phyloP scores from a whole-genome alignment of 2,329 filamentous ascomycete species.

The Dothidotthia symphoricarpi region DNA sequence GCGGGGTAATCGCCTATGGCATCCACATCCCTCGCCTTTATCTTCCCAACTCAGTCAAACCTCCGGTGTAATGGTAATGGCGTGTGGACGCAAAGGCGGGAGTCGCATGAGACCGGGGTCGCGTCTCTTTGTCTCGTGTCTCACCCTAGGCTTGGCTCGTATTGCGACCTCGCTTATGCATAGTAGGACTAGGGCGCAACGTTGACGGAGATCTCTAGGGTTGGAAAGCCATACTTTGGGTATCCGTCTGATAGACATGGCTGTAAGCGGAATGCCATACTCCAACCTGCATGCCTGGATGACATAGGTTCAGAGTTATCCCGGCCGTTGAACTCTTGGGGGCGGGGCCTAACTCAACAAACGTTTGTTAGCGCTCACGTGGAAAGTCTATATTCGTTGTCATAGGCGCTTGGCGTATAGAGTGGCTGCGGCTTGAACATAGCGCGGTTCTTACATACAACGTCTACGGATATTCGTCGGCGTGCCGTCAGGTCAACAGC shows the following conservation, averaged over 20 bases:
- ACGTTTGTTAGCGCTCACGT: not conserved
- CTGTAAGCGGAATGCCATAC: too few relatives aligned
- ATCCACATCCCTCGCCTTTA: constrained; percentile 11
- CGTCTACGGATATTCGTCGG: too few relatives aligned
- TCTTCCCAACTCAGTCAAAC: constrained; percentile 8
- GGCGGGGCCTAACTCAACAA: not conserved
- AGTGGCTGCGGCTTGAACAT: too few relatives aligned
- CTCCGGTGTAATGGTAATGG: constrained; percentile 5
- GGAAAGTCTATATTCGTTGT: too few relatives aligned
- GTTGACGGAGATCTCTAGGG: not conserved
- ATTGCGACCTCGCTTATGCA: not conserved
- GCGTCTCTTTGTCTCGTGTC: not conserved
- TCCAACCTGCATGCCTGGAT: too few relatives aligned
- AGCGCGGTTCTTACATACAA: too few relatives aligned
- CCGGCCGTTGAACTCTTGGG: not conserved
- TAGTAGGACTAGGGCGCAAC: too few relatives aligned
- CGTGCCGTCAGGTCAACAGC: too few relatives aligned
- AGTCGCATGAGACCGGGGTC: constrained; percentile 1
- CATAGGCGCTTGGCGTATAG: too few relatives aligned
- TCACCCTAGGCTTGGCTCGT: constrained; percentile 2
- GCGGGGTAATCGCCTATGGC: constrained; percentile 13
- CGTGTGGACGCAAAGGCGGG: not conserved
- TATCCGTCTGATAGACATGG: too few relatives aligned
- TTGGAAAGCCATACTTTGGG: not conserved
- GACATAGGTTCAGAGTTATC: too few relatives aligned